phyloP scores from a whole-genome alignment of 2,329 filamentous ascomycete genomes.

The Cercospora janseana region DNA sequence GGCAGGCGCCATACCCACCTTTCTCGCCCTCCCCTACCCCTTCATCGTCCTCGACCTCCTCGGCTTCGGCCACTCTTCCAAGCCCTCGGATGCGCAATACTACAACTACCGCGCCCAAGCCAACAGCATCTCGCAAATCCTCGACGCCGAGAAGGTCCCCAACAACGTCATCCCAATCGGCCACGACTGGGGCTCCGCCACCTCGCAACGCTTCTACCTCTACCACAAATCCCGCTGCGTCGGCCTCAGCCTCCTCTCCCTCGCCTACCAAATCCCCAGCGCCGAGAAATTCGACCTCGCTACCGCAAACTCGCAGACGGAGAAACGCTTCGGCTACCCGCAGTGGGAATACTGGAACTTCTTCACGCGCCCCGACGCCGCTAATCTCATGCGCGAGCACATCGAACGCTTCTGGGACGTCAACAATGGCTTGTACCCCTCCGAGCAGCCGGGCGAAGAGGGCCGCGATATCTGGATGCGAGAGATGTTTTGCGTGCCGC shows the following conservation, averaged over 20 bases:
- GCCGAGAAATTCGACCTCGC: slow-evolving; percentile 42
- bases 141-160: slow-evolving; percentile 39
- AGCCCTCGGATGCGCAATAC: slow-evolving; percentile 40
- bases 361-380: slow-evolving; percentile 37
- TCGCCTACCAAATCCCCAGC: slow-evolving; percentile 41
- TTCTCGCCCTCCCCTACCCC: slow-evolving; percentile 29
- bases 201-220: slow-evolving; percentile 46
- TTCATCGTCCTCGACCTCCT: slow-evolving; percentile 43
- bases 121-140: slow-evolving; percentile 43
- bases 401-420: slow-evolving; percentile 30
- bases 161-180: slow-evolving; percentile 18
- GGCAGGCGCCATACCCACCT: slow-evolving; percentile 36
- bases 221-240: slow-evolving; percentile 43
- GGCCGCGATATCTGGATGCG: slow-evolving; percentile 36
- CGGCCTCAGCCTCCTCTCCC: slow-evolving; percentile 46
- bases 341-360: slow-evolving; percentile 50
- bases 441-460: slow-evolving; percentile 24
- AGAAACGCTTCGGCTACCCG: slow-evolving; percentile 41
- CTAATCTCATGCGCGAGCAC: slow-evolving; percentile 27
- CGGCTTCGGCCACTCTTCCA: slow-evolving; percentile 43
- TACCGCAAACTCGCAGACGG: slow-evolving; percentile 35
- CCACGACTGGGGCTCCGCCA: slow-evolving; percentile 38
- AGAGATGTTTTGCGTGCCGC: slow-evolving; percentile 40
- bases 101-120: slow-evolving; percentile 42
- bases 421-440: slow-evolving; percentile 29